Evolutionary conservation across 2,329 filamentous ascomycete genomes (phyloP).

Genomic region (Penicillium sp.): DNA sequence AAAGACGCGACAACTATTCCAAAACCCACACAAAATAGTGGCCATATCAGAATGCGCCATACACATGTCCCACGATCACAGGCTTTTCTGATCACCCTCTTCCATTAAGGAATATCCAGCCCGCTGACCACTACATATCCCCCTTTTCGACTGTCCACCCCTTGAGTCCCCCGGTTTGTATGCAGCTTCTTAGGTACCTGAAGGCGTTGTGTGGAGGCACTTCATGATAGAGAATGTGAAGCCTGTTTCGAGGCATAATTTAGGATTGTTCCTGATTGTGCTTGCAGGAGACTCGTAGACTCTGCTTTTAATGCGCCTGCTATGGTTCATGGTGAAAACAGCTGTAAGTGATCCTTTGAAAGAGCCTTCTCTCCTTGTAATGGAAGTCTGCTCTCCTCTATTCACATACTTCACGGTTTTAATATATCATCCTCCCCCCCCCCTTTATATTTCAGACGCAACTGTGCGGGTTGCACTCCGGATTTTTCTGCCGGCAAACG

Average conservation of each 20-base stretch:
- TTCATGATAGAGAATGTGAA: constrained; percentile 34
- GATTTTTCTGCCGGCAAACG: constrained; percentile 24
- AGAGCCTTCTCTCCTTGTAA: too few relatives aligned
- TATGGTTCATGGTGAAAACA: too few relatives aligned
- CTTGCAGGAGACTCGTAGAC: neutral
- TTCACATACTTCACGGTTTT: too few relatives aligned
- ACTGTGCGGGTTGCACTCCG: constrained; percentile 2
- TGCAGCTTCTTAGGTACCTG: constrained; percentile 20
- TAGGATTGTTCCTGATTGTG: neutral
- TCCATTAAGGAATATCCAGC: neutral
- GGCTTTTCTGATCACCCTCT: constrained; percentile 17
- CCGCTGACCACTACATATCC: neutral
- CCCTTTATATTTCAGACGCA: neutral
- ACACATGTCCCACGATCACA: constrained; percentile 25
- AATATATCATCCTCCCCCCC: too few relatives aligned
- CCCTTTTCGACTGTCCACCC: constrained; percentile 11
- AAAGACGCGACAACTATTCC: constrained; percentile 11
- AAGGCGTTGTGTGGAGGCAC: constrained; percentile 29
- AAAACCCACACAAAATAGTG: constrained; percentile 18
- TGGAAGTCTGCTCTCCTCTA: too few relatives aligned
- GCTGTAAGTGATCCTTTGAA: too few relatives aligned
- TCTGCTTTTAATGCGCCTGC: too few relatives aligned
- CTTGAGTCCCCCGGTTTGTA: constrained; percentile 11
- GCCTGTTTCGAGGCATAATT: constrained; percentile 19
- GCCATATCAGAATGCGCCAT: constrained; percentile 25